A percentile compares a stretch with the other conserved stretches of the same genome.
Evolutionary conservation across 2,329 filamentous ascomycete genomes (phyloP).

Genomic region (Ceratocystis variospora): DNA sequence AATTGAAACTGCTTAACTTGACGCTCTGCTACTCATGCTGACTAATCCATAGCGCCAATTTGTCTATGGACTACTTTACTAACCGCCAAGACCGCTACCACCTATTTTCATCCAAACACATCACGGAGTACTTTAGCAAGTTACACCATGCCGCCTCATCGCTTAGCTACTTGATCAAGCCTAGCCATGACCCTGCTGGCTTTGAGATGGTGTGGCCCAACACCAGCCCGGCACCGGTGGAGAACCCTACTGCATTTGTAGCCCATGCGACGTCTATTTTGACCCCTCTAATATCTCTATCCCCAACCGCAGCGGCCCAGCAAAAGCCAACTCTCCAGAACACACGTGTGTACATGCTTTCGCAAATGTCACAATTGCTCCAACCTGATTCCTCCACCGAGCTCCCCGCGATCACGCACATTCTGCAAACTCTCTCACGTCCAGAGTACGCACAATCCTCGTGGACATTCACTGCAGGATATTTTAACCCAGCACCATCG

Average conservation of each 20-base stretch:
- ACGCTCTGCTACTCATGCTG: slow-evolving; percentile 3
- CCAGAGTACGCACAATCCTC: slow-evolving; percentile 53
- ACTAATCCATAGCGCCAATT: slow-evolving; percentile 47
- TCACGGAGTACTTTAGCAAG: slow-evolving; percentile 69
- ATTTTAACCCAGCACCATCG: slow-evolving; percentile 89
- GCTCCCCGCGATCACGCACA: slow-evolving; percentile 61
- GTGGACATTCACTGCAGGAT: slow-evolving; percentile 96
- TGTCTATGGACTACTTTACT: slow-evolving; percentile 90
- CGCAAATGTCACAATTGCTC: slow-evolving; percentile 77
- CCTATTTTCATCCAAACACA: slow-evolving; percentile 62
- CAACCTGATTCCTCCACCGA: slow-evolving; percentile 74
- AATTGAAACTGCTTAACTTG: background rate
- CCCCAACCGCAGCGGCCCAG: slow-evolving; percentile 19
- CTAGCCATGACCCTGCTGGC: slow-evolving; percentile 39
- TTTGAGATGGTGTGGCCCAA: slow-evolving; percentile 70
- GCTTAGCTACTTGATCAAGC: slow-evolving; percentile 68
- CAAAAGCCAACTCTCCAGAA: slow-evolving; percentile 27
- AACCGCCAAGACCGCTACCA: slow-evolving; percentile 93
- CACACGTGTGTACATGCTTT: slow-evolving; percentile 72
- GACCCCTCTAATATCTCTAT: slow-evolving; percentile 46
- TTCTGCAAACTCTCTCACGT: slow-evolving; percentile 54
- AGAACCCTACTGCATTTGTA: slow-evolving; percentile 56
- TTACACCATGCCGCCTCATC: slow-evolving; percentile 66
- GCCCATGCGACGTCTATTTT: slow-evolving; percentile 53
- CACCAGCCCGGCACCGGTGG: slow-evolving; percentile 58